A percentile compares a stretch with the other conserved stretches of the same genome.
phyloP scores from a whole-genome alignment of 1,284 basidiomycete species.

The Boletellus deceptivus region DNA sequence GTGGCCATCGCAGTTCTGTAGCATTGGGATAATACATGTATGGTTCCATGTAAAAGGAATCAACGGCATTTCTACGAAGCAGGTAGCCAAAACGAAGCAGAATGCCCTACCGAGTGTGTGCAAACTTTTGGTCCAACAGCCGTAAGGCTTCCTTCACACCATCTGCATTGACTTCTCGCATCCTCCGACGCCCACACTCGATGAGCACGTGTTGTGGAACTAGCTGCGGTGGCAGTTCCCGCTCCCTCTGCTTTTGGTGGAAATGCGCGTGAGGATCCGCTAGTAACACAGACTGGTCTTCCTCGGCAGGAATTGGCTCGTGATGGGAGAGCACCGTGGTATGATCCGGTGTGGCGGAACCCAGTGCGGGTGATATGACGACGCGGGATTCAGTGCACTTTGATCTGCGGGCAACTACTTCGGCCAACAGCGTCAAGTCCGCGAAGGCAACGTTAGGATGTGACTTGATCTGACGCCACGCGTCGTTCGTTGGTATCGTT shows the following conservation, averaged over 20 bases:
- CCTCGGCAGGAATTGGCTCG: constrained; percentile 9
- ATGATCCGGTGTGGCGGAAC: constrained; percentile 46
- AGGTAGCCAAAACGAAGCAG: background rate
- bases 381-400: constrained; percentile 75
- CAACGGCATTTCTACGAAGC: background rate
- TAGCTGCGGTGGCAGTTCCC: constrained; percentile 47
- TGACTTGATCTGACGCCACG: constrained; percentile 84
- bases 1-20: background rate
- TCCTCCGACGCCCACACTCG: constrained; percentile 56
- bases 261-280: constrained; percentile 56
- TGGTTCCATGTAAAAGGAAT: background rate
- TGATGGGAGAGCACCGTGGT: constrained; percentile 19
- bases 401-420: constrained; percentile 82
- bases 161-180: constrained; percentile 73
- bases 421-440: constrained; percentile 78
- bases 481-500: constrained; percentile 78
- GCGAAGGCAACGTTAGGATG: constrained; percentile 86
- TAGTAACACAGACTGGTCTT: constrained; percentile 41
- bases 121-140: constrained; percentile 72
- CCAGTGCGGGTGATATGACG: constrained; percentile 59
- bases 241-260: constrained; percentile 43
- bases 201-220: constrained; percentile 60
- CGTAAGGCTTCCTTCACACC: constrained; percentile 78
- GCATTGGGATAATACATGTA: constrained; percentile 6
- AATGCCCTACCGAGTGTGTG: constrained; percentile 27